Evolutionary conservation across 371 early-diverging fungal species (phyloP), one percentile per base, ranked within the genome.

Genomic region (Quaeritorhiza haematococci): DNA sequence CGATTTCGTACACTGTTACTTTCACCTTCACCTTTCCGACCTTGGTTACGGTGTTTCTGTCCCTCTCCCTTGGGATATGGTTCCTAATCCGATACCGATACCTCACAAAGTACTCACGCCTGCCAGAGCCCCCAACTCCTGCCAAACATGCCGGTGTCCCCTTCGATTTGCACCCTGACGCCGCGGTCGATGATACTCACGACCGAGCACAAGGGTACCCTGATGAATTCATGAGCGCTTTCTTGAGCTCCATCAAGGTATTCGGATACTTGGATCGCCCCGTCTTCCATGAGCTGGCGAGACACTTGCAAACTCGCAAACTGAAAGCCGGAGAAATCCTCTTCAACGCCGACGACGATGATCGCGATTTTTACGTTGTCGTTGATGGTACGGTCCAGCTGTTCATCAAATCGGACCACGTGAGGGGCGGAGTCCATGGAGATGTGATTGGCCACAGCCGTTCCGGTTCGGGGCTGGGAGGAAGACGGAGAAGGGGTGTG

Each of bases 191-290:
- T 50, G 84, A 83, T 46, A 72, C 71, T n/a, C 59, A 69, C 26
- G 76, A 77, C 30, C 33, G 7, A 41, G 26, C n/a, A 1, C 49
- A 26, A 32, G 62, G 46, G 44, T 91, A 90, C 59, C 89, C 92
- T 1, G 90, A 89, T 58, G 91, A 91, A 60, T 88, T 92, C 56
- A 68, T 91, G 50, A 84, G 85, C 42, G 89, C 88, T 1, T 91
- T 94, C 61, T 75, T 94, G 50, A 81, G 85, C 1, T 84, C 85
- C 15, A 95, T 96, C 71, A 93, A 93, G 67, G 89, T 96, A n/a
- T 96, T 98, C 81, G 95, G 95, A 0, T 96, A 94, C 64, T 76
- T 98, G 33, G 98, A 98, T 56, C 83, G 91, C 61, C 92, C 92
- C 4, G 95, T 98, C 41, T 94, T 98, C 71, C 90, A 91, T 28